Evolutionary conservation across 805 yeast species (phyloP).

Genomic region (Millerozyma miso): DNA sequence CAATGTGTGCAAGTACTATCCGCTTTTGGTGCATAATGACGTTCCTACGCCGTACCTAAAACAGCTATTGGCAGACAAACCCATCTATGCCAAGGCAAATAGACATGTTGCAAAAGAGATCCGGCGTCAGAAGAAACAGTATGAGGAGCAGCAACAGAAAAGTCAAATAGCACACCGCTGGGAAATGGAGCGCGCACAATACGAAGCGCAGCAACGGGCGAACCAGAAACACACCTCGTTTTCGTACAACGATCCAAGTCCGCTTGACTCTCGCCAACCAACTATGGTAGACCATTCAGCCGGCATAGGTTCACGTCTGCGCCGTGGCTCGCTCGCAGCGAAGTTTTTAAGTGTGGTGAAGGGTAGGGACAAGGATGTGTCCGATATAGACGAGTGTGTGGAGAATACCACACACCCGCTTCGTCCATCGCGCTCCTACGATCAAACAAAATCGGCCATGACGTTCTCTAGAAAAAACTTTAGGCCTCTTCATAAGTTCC

Average conservation of each 20-base stretch:
- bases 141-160: constrained; percentile 1
- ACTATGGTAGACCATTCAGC: constrained; percentile 5
- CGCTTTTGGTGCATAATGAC: constrained; percentile 34
- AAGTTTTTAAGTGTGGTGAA: constrained; percentile 18
- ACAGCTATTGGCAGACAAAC: constrained; percentile 31
- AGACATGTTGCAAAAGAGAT: constrained; percentile 18
- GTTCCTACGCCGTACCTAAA: constrained; percentile 33
- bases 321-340: constrained; percentile 15
- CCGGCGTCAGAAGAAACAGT: constrained; percentile 1
- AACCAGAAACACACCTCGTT: background rate
- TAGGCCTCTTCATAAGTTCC: constrained; percentile 1
- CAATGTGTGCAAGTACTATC: constrained; percentile 36
- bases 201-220: background rate
- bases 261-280: constrained; percentile 12
- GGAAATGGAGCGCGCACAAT: background rate
- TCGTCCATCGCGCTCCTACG: constrained; percentile 14
- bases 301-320: background rate
- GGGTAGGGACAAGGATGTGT: constrained; percentile 7
- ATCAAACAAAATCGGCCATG: constrained; percentile 35
- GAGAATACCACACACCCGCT: background rate
- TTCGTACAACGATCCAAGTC: constrained; percentile 11
- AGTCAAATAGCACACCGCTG: constrained; percentile 4
- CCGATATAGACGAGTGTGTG: background rate
- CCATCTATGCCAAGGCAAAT: constrained; percentile 38
- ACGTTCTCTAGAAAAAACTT: constrained; percentile 25